Percentiles rank a stretch among this genome's conserved stretches.
These are phyloP conservation scores for Cercospora berteroae DNA, from an alignment of 2,329 filamentous ascomycete genomes.

Conservation along the genomic window DNA sequence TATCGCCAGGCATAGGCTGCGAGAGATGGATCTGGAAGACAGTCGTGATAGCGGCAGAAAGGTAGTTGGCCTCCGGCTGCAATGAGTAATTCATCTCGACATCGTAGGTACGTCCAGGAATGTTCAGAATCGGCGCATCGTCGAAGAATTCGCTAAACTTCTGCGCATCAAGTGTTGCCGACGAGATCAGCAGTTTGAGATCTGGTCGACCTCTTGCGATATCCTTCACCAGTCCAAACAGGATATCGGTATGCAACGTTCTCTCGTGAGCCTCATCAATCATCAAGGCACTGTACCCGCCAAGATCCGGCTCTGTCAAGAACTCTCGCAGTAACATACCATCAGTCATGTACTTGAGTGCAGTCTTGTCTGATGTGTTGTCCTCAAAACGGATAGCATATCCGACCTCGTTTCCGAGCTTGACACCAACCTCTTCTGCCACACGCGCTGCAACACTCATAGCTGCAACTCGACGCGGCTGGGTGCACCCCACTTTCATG, in stretches of 20 bases:
- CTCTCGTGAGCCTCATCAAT: conserved; percentile 97
- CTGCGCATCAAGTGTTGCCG: conserved; percentile 88
- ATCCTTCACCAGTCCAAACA: conserved; percentile 86
- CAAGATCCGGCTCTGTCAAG: conserved; percentile 80
- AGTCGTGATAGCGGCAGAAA: conserved; percentile 86
- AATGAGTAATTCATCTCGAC: conserved; percentile 90
- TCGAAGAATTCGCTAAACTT: conserved; percentile 93
- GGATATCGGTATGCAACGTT: conserved; percentile 84
- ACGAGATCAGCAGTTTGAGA: conserved; percentile 86
- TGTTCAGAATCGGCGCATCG: conserved; percentile 89
- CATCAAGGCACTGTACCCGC: conserved; percentile 83
- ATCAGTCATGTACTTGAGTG: conserved; percentile 95
- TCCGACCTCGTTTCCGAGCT: conserved; percentile 87
- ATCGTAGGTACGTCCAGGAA: conserved; percentile 82
- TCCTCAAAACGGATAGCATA: conserved; percentile 96
- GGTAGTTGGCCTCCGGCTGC: conserved; percentile 89
- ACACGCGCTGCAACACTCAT: conserved; percentile 98
- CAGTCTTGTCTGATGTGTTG: conserved; percentile 83
- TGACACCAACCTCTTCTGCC: conserved; percentile 87
- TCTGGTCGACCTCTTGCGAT: conserved; percentile 79
- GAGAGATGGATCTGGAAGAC: conserved; percentile 93
- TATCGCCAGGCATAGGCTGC: conserved; percentile 74
- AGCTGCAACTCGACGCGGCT: conserved; percentile 89
- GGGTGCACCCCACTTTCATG: conserved; percentile 86
- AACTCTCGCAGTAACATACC: conserved; percentile 91